Evolutionary conservation across 1,284 basidiomycete species (phyloP), one percentile per base, ranked within the genome.

Genomic region (Dichomitus squalens): DNA sequence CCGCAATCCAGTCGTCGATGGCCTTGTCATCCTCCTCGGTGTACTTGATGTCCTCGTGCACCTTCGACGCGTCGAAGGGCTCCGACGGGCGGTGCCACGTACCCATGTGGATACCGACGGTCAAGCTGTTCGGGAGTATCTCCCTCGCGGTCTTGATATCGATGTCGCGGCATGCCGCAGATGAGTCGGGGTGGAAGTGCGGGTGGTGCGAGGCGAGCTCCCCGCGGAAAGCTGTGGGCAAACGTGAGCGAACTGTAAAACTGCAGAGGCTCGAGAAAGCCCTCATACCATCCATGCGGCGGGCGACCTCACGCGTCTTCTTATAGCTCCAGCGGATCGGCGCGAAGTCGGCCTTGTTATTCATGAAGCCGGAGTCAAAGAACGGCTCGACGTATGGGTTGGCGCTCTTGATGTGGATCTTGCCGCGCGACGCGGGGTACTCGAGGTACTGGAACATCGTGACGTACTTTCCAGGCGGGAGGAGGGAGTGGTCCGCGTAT

Each of bases 401-500:
- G 38, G 77, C 58, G 29, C 83, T 84, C 50, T 73, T 68, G 71
- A 88, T 82, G 68, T 89, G 87, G 65, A 89, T 87, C 82, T 84
- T 85, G 63, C 85, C 85, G 69, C 85, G 85, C 68, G 81, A 83
- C 11, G 83, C 85, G 9, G 84, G 85, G 69, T 87, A 87, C 79
- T 87, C 81, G 60, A 88, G 76, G 70, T 88, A 88, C 69, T 87
- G 85, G 84, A 89, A 80, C 85, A 88, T 88, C 1, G 86, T 87
- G 60, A 88, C 79, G 66, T 86, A 88, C 67, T 88, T 87, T 41
- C 87, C 85, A 49, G 86, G 86, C 57, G 86, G 87, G 51, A 88
- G 78, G 53, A 88, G 75, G 4, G 82, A 70, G 70, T 89, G 87
- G 71, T 88, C 87, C 46, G 86, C 87, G 66, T 88, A 88, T 8